Evolutionary conservation across 2,329 filamentous ascomycete species (phyloP), one percentile per base, ranked within the genome.

Genomic region (Nigrograna mackinnonii): DNA sequence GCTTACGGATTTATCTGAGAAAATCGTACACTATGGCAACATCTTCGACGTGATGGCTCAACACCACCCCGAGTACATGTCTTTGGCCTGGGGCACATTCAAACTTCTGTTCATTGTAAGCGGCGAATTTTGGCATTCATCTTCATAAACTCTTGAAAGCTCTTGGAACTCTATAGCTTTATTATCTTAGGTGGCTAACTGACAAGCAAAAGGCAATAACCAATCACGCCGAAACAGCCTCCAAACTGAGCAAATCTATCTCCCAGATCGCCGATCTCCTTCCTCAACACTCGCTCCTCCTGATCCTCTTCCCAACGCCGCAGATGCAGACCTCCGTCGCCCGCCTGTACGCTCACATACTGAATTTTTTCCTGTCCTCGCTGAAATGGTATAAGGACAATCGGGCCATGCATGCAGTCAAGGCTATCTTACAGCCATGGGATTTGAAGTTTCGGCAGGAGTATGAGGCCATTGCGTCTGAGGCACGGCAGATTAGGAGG

Each of bases 61-160:
- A 42, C 56, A 60, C 26, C 58, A 64, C 45, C 60, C 62, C 5
- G 60, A 66, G 37, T 66, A 63, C 30, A 52, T 55, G 3, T 48
- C 58, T 3, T 36, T 66, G n/a, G 58, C 48, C 1, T 66, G 60
- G 60, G 61, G 60, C 2, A 45, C 58, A 1, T 49, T 65, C 28
- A 64, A 61, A 39, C 43, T 64, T 19, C 21, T 62, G 14, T 56
- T 60, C 40, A 28, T 42, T 28, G 52, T 55, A 43, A 48, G 49
- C 35, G 24, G 24, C 9, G 24, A 28, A 28, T n/a, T 9, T 28
- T 28, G 9, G n/a, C 9, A 28, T 28, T 28, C 9, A n/a, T 28
- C 24, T 28, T 28, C 24, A 28, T n/a, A n/a, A n/a, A n/a, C n/a
- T 28, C 24, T 9, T 28, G 24, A 28, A n/a, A 9, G 24, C 24